phyloP scores from a whole-genome alignment of 1,284 basidiomycete species.

The Mycosarcoma mackinlayi region DNA sequence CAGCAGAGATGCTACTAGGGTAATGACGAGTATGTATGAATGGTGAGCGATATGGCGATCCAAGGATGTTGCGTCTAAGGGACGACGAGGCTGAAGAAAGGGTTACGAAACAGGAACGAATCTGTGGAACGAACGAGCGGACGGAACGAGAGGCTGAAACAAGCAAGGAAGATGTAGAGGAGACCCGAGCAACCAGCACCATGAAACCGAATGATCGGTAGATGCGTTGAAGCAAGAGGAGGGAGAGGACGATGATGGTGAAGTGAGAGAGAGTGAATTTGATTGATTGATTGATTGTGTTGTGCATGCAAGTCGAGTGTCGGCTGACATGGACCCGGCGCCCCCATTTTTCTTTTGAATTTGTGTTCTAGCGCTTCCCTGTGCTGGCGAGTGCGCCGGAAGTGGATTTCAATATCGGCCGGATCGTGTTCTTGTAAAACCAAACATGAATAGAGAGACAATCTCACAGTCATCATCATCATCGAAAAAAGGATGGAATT shows the following conservation, averaged over 20 bases:
- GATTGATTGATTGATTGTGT: too few species aligned
- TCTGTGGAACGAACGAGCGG: slow-evolving; percentile 36
- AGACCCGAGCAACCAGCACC: slow-evolving; percentile 21
- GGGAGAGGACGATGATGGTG: slow-evolving; percentile 4
- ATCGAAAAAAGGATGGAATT: too few species aligned
- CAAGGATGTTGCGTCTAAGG: too few species aligned
- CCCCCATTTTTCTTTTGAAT: neutral
- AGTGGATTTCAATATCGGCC: too few species aligned
- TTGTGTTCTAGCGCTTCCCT: neutral
- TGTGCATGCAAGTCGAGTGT: neutral
- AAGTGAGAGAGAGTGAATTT: neutral
- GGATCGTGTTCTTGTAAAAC: neutral
- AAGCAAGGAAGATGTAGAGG: neutral
- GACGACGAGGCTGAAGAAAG: neutral
- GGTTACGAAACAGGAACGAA: slow-evolving; percentile 13
- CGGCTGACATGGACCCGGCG: slow-evolving; percentile 35
- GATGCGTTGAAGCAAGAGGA: slow-evolving; percentile 6
- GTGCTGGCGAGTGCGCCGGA: too few species aligned
- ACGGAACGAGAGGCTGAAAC: slow-evolving; percentile 19
- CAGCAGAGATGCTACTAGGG: neutral
- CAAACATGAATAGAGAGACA: neutral
- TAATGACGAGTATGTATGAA: neutral
- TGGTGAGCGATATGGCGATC: neutral
- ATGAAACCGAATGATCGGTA: slow-evolving; percentile 22
- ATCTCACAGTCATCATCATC: slow-evolving; percentile 5